Percentiles rank a stretch among this genome's conserved stretches.
Evolutionary conservation across 345 rosid species (phyloP).

Genomic region (Corchorus olitorius): DNA sequence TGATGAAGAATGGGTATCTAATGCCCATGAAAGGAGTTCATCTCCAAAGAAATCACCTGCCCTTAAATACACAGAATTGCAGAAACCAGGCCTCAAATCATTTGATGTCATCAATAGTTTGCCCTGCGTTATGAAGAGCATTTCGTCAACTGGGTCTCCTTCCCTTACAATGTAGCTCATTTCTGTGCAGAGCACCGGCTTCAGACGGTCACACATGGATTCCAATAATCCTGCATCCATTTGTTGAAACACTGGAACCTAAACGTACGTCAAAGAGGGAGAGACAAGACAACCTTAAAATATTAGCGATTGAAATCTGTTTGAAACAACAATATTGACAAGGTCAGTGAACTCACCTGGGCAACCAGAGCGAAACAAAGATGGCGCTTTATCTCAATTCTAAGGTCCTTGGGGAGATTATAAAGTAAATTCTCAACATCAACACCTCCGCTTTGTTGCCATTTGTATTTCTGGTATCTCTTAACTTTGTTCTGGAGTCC

Average conservation of each 20-base stretch:
- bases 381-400: conserved; percentile 87
- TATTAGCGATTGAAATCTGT: not conserved
- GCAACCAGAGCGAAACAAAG: conserved; percentile 76
- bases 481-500: conserved; percentile 57
- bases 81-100: conserved; percentile 84
- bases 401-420: conserved; percentile 73
- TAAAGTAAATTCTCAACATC: conserved; percentile 64
- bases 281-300: not conserved
- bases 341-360: conserved; percentile 45
- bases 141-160: conserved; percentile 91
- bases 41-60: conserved; percentile 95
- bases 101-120: conserved; percentile 73
- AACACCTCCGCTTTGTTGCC: conserved; percentile 85
- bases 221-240: conserved; percentile 86
- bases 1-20: conserved; percentile 78
- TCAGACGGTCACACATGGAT: conserved; percentile 84
- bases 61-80: conserved; percentile 68
- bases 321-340: not conserved
- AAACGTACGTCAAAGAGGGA: not conserved
- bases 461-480: conserved; percentile 73
- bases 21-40: conserved; percentile 90
- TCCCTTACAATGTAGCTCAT: conserved; percentile 82
- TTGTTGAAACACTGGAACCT: conserved; percentile 88
- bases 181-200: conserved; percentile 82
- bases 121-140: conserved; percentile 96